These are phyloP conservation scores for Ophiostoma angusticollis DNA, from an alignment of 2,329 filamentous ascomycete genomes.

Conservation along the genomic window DNA sequence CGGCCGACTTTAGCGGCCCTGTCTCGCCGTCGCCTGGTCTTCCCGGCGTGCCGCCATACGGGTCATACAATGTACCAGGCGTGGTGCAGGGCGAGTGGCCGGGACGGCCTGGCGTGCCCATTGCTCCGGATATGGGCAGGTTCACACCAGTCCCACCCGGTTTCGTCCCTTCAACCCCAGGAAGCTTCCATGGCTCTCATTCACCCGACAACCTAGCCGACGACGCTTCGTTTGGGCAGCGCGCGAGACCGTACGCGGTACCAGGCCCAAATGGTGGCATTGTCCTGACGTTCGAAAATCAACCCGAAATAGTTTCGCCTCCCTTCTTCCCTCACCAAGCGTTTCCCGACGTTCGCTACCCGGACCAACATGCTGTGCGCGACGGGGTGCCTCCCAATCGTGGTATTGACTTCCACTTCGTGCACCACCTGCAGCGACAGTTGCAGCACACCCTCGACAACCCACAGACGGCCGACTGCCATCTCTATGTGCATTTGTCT, in stretches of 20 bases:
- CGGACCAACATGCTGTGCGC: background rate
- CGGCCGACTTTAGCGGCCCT: conserved; percentile 20
- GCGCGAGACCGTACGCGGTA: conserved; percentile 3
- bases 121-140: conserved; percentile 6
- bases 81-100: conserved; percentile 11
- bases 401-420: conserved; percentile 6
- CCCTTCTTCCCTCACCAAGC: conserved; percentile 3
- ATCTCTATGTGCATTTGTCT: conserved; percentile 10
- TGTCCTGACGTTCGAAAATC: conserved; percentile 4
- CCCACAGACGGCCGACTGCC: conserved; percentile 12
- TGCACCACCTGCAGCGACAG: conserved; percentile 10
- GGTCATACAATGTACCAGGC: conserved; percentile 4
- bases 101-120: conserved; percentile 3
- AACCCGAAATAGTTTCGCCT: conserved; percentile 7
- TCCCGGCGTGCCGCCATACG: conserved; percentile 14
- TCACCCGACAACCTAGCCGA: conserved; percentile 11
- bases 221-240: background rate
- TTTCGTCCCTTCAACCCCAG: conserved; percentile 43
- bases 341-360: background rate
- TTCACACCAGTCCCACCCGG: conserved; percentile 20
- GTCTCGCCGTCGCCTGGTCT: conserved; percentile 25
- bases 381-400: background rate
- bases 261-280: conserved; percentile 3
- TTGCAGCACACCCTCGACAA: conserved; percentile 8
- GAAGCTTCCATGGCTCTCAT: conserved; percentile 50